These are phyloP conservation scores for Pinus taeda DNA, from an alignment of 75 land plant genomes.

Conservation along the genomic window DNA sequence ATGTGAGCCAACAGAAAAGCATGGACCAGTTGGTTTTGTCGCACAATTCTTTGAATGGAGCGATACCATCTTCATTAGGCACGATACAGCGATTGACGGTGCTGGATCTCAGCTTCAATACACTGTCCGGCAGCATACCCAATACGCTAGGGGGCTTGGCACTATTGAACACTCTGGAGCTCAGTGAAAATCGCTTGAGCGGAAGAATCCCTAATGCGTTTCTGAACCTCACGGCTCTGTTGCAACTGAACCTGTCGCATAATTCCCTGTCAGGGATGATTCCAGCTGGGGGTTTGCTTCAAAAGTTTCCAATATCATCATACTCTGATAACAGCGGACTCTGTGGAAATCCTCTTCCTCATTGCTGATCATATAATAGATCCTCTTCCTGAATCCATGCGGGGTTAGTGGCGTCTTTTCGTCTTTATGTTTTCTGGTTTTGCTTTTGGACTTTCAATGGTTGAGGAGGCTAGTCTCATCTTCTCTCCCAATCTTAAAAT, in stretches of 20 bases:
- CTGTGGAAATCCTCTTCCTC: constrained; percentile 1
- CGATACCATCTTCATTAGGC: background rate
- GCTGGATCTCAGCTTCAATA: no score
- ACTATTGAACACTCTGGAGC: constrained; percentile 25
- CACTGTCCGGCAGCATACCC: background rate
- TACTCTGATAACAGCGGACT: constrained; percentile 5
- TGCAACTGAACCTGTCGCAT: constrained; percentile 9
- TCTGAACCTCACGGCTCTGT: constrained; percentile 10
- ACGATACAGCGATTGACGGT: no score
- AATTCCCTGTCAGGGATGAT: constrained; percentile 20
- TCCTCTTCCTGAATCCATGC: no score
- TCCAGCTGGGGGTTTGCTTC: constrained; percentile 6
- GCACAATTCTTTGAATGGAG: constrained; percentile 10
- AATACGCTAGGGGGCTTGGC: constrained; percentile 9
- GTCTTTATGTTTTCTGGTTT: no score
- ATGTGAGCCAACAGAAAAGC: background rate
- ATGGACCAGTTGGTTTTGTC: constrained; percentile 2
- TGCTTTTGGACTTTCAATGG: no score
- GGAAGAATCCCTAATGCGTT: constrained; percentile 23
- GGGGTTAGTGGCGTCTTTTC: no score
- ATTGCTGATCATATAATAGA: no score
- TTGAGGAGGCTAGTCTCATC: no score
- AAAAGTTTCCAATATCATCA: constrained; percentile 12
- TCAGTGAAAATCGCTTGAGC: constrained; percentile 18
- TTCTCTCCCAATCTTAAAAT: no score